A percentile compares a stretch with the other conserved stretches of the same genome.
phyloP scores from a whole-genome alignment of 129 eudicot species.

The Oenanthe sinensis region DNA sequence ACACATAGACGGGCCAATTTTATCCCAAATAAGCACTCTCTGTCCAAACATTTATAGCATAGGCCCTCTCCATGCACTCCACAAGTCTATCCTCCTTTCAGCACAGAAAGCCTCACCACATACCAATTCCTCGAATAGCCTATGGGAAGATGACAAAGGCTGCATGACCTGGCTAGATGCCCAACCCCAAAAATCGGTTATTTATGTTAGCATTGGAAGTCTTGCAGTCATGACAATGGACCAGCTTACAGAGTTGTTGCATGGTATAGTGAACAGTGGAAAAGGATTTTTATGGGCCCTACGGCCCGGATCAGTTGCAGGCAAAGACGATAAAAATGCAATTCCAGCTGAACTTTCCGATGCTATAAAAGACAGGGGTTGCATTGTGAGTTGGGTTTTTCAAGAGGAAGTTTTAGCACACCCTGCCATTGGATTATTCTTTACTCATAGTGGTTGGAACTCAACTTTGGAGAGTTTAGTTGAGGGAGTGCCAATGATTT shows the following conservation, averaged over 20 bases:
- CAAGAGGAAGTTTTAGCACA: conserved; percentile 61
- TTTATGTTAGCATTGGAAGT: conserved; percentile 51
- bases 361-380: conserved; percentile 39
- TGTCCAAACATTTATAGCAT: conserved; percentile 35
- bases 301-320: conserved; percentile 29
- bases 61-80: conserved; percentile 43
- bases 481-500: conserved; percentile 59
- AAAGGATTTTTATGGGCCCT: conserved; percentile 43
- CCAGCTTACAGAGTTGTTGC: conserved; percentile 44
- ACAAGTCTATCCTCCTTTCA: conserved; percentile 22
- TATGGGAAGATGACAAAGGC: conserved; percentile 44
- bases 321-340: conserved; percentile 10
- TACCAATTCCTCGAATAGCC: conserved; percentile 27
- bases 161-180: conserved; percentile 48
- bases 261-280: conserved; percentile 47
- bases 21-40: conserved; percentile 24
- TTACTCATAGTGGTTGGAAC: conserved; percentile 71
- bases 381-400: conserved; percentile 54
- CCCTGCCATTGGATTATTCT: conserved; percentile 45
- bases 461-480: conserved; percentile 52
- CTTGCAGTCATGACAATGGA: conserved; percentile 25
- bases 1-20: conserved; percentile 28
- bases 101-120: not conserved
- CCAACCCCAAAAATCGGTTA: conserved; percentile 39
- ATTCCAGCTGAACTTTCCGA: conserved; percentile 26